These are phyloP conservation scores for Fusarium mangiferae DNA, from an alignment of 2,329 filamentous ascomycete genomes.

Conservation along the genomic window DNA sequence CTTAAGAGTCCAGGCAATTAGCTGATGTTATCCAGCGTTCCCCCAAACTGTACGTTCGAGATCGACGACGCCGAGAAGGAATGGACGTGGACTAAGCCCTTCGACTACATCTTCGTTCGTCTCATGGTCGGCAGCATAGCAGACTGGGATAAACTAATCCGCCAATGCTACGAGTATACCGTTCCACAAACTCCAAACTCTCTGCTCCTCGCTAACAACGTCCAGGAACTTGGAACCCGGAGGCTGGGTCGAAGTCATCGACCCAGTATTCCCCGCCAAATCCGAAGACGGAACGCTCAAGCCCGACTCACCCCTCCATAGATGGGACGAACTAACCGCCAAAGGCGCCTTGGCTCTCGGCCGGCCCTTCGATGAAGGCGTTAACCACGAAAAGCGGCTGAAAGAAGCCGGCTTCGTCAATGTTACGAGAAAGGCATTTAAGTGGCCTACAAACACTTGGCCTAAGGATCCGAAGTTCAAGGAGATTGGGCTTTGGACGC, in stretches of 20 bases:
- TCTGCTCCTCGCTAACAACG: accelerated
- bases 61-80: slow-evolving; percentile 22
- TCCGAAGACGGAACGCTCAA: slow-evolving; percentile 29
- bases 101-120: slow-evolving; percentile 29
- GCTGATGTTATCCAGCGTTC: neutral
- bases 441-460: slow-evolving; percentile 25
- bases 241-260: slow-evolving; percentile 34
- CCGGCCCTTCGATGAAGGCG: neutral
- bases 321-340: slow-evolving; percentile 22
- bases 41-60: slow-evolving; percentile 19
- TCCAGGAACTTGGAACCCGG: slow-evolving; percentile 10
- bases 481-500: slow-evolving; percentile 21
- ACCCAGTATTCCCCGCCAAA: slow-evolving; percentile 26
- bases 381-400: slow-evolving; percentile 16
- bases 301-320: neutral
- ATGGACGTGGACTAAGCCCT: slow-evolving; percentile 21
- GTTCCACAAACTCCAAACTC: neutral
- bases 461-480: slow-evolving; percentile 24
- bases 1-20: accelerated
- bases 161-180: slow-evolving; percentile 6
- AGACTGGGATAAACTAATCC: slow-evolving; percentile 17
- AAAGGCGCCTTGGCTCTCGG: slow-evolving; percentile 15
- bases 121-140: slow-evolving; percentile 31
- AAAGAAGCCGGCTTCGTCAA: slow-evolving; percentile 17
- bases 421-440: neutral